These are phyloP conservation scores for Sistotremastrum niveocremeum DNA, from an alignment of 768 basidiomycete species.

Conservation along the genomic window DNA sequence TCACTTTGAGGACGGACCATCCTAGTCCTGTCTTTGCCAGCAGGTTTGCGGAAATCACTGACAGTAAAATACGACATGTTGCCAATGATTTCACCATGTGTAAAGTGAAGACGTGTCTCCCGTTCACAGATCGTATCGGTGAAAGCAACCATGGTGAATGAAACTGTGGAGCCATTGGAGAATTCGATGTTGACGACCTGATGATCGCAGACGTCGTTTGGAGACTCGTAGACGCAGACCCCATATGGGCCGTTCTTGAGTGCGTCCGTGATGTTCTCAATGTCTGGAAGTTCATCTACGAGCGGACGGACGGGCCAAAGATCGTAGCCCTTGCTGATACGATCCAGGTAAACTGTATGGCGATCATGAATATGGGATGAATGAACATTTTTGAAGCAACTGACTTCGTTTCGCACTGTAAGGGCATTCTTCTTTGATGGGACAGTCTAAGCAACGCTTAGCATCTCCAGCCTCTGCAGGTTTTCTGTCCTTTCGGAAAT, in stretches of 20 bases:
- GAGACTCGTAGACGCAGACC: conserved; percentile 69
- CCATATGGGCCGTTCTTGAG: conserved; percentile 65
- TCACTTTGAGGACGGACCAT: conserved; percentile 36
- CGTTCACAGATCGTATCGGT: conserved; percentile 69
- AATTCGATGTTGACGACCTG: conserved; percentile 82
- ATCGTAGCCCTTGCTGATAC: conserved; percentile 35
- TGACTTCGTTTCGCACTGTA: conserved; percentile 81
- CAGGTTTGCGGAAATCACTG: conserved; percentile 50
- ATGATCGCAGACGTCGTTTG: conserved; percentile 82
- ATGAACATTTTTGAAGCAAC: conserved; percentile 8
- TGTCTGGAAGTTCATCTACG: conserved; percentile 74
- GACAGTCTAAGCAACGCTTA: conserved; percentile 66
- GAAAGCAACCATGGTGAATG: conserved; percentile 84
- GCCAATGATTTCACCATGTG: conserved; percentile 80
- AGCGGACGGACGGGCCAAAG: conserved; percentile 57
- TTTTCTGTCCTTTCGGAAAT: conserved; percentile 65
- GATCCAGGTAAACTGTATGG: conserved; percentile 62
- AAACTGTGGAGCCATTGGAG: conserved; percentile 64
- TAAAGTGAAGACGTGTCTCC: conserved; percentile 76
- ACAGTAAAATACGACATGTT: conserved; percentile 68
- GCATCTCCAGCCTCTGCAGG: conserved; percentile 54
- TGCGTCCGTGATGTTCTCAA: conserved; percentile 70
- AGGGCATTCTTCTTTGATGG: conserved; percentile 55
- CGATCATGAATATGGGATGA: conserved; percentile 2
- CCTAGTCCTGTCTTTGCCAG: conserved; percentile 23